Evolutionary conservation across 2,329 filamentous ascomycete genomes (phyloP).

Genomic region (Esteya vermicola): DNA sequence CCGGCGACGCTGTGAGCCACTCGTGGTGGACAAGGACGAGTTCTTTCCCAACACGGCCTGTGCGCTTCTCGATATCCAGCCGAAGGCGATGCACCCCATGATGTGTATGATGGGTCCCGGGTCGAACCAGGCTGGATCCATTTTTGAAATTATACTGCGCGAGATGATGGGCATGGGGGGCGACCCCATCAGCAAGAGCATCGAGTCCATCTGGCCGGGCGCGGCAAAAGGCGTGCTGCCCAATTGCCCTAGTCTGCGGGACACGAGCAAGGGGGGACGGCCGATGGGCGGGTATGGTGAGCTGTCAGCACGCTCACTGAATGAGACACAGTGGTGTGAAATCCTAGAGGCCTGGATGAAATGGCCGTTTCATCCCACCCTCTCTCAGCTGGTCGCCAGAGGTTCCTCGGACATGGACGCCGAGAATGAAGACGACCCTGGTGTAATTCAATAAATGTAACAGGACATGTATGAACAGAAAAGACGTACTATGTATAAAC

Average conservation of each 20-base stretch:
- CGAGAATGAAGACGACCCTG: slow-evolving; percentile 10
- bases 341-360: slow-evolving; percentile 44
- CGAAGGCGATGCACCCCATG: slow-evolving; percentile 34
- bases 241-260: slow-evolving; percentile 31
- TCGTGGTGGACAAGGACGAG: slow-evolving; percentile 43
- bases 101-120: slow-evolving; percentile 29
- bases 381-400: slow-evolving; percentile 31
- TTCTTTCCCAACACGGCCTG: slow-evolving; percentile 49
- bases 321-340: slow-evolving; percentile 39
- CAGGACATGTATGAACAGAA: neutral
- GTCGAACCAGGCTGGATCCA: slow-evolving; percentile 28
- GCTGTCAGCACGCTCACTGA: slow-evolving; percentile 33
- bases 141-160: slow-evolving; percentile 36
- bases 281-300: slow-evolving; percentile 22
- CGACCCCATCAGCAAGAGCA: slow-evolving; percentile 23
- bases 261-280: slow-evolving; percentile 32
- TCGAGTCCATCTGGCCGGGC: slow-evolving; percentile 45
- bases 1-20: slow-evolving; percentile 53
- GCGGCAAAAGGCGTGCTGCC: slow-evolving; percentile 38
- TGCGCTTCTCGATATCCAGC: slow-evolving; percentile 53
- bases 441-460: neutral
- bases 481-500: too few species aligned
- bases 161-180: slow-evolving; percentile 21
- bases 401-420: slow-evolving; percentile 16
- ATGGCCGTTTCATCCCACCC: slow-evolving; percentile 49